Base-by-base conservation (phyloP, 345 rosid genomes). In the Aquilaria malaccensis region DNA sequence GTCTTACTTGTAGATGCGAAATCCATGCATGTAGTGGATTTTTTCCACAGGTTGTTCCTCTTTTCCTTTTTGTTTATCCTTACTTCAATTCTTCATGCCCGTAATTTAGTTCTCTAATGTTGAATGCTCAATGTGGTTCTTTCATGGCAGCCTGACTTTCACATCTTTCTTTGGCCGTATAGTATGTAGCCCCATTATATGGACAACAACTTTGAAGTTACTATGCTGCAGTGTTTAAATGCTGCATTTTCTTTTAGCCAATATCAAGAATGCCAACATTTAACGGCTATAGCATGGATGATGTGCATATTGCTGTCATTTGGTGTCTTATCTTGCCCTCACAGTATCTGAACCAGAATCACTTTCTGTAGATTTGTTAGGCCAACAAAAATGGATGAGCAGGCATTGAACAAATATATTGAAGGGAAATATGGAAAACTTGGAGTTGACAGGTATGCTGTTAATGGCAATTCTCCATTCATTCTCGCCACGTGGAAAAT, bases 361-460 rank as follows among this genome's bases (percentile, higher is more conserved):
- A 37, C 43, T 37, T 68, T 68, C 50, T 63, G 33, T 79, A 92
- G 98, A 84, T 93, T 93, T 56, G 97, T 87, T 54, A 82, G 86
- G 81, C 98, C 98, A 22, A 60, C 85, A 53, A 76, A 83, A 72
- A 87, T 93, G 96, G 80, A 77, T 4, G 88, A 81, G 76, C 80
- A 79, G 68, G 86, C 89, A 63, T 72, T 82, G 58, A 84, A 84
- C 59, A 78, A 81, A 68, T 93, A 89, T 66, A 82, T 93, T 2
- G 78, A 74, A 71, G 94, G 88, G 71, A 92, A 93, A 77, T 93
- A 89, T 52, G 97, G 98, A 2, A 84, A 85, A 76, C 67, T 93
- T 60, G 94, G 98, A 59, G 93, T 93, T 70, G 89, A 93, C 64
- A 79, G 93, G 98, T 93, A 81, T 62, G 83, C 70, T 66, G 43